phyloP scores from a whole-genome alignment of 768 basidiomycete species.

The Suillus brevipes region DNA sequence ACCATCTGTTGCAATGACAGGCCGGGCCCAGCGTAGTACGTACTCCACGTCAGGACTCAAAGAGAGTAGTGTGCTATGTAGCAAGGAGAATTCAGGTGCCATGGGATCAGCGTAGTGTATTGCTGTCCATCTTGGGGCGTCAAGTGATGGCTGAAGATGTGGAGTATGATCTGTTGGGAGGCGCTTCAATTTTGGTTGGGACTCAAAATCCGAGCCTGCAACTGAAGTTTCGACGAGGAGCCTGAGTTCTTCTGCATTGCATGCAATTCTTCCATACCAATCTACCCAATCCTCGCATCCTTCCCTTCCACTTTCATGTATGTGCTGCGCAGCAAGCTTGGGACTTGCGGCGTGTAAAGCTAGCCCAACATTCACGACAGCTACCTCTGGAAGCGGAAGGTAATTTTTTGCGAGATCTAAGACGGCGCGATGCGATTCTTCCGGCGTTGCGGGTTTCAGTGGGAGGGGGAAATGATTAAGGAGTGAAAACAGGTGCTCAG shows the following conservation, averaged over 20 bases:
- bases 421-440: constrained; percentile 46
- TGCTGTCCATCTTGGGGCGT: constrained; percentile 59
- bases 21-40: constrained; percentile 54
- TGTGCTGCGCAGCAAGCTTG: constrained; percentile 64
- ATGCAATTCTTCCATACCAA: constrained; percentile 77
- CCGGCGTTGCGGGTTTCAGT: constrained; percentile 37
- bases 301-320: constrained; percentile 23
- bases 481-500: constrained; percentile 73
- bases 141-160: constrained; percentile 47
- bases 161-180: constrained; percentile 81
- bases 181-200: constrained; percentile 42
- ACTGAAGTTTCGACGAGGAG: constrained; percentile 49
- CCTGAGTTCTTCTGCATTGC: constrained; percentile 60
- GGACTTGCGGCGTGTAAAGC: constrained; percentile 79
- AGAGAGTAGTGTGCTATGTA: constrained; percentile 66
- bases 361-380: constrained; percentile 68
- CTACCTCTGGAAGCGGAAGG: constrained; percentile 47
- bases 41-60: constrained; percentile 61
- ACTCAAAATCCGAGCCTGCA: constrained; percentile 21
- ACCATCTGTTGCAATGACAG: constrained; percentile 6
- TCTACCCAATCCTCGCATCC: constrained; percentile 77
- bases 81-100: constrained; percentile 64
- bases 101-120: constrained; percentile 75
- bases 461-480: constrained; percentile 61
- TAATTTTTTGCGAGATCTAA: constrained; percentile 44